These are phyloP conservation scores for Mortierella sp. DNA, from an alignment of 371 early-diverging fungal species.

Conservation along the genomic window DNA sequence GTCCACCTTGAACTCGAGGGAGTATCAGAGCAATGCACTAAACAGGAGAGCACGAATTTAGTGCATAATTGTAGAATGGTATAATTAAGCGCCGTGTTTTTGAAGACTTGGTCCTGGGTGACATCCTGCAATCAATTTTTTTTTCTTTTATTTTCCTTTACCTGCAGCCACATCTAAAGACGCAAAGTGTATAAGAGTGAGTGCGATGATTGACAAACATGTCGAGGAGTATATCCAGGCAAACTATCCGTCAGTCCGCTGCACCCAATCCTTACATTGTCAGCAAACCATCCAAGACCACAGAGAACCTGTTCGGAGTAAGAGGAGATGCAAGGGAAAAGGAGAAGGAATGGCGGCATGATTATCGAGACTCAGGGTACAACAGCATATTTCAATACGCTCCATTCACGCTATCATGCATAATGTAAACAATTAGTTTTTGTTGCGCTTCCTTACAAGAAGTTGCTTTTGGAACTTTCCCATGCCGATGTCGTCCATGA, in stretches of 20 bases:
- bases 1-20: slow-evolving; percentile 42
- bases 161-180: slow-evolving; percentile 81
- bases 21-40: slow-evolving; percentile 37
- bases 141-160: too few species aligned
- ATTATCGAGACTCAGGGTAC: too few species aligned
- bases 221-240: too few species aligned
- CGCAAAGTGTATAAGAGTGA: background rate
- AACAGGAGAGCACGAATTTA: background rate
- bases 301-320: slow-evolving; percentile 68
- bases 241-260: too few species aligned
- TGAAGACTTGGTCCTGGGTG: too few species aligned
- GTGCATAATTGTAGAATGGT: too few species aligned
- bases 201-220: too few species aligned
- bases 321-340: background rate
- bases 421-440: background rate
- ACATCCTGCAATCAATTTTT: too few species aligned
- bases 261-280: slow-evolving; percentile 72
- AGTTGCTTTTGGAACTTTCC: slow-evolving; percentile 82
- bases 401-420: background rate
- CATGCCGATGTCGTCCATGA: slow-evolving; percentile 79
- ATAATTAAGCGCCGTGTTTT: too few species aligned
- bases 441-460: slow-evolving; percentile 58
- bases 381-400: too few species aligned
- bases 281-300: slow-evolving; percentile 89
- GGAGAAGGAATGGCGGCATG: too few species aligned